These are phyloP conservation scores for Penicillium sp. DNA, from an alignment of 2,329 filamentous ascomycete genomes.

Conservation along the genomic window DNA sequence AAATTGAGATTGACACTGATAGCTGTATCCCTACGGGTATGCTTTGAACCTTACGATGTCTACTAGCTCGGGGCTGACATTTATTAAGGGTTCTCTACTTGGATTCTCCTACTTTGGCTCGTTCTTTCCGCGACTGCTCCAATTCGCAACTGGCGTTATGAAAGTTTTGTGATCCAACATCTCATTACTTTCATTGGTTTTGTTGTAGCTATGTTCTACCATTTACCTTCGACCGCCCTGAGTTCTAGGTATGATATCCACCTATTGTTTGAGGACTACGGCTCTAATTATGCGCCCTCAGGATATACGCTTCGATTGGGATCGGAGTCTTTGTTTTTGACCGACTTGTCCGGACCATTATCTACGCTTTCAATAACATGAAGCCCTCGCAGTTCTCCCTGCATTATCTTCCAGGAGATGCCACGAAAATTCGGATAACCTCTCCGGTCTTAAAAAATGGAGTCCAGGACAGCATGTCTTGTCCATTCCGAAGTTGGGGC, in stretches of 20 bases:
- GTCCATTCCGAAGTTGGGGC: slow-evolving; percentile 4
- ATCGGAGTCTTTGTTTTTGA: slow-evolving; percentile 7
- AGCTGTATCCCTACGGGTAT: slow-evolving; percentile 9
- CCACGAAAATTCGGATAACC: slow-evolving; percentile 34
- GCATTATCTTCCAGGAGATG: slow-evolving; percentile 30
- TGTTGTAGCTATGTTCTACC: slow-evolving; percentile 32
- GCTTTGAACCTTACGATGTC: background rate
- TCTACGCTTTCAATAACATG: slow-evolving; percentile 32
- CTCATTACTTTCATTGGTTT: slow-evolving; percentile 37
- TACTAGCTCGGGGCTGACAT: background rate
- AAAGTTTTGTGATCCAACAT: slow-evolving; percentile 33
- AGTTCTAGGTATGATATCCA: slow-evolving; percentile 4
- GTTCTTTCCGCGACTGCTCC: slow-evolving; percentile 5
- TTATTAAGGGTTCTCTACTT: slow-evolving; percentile 3
- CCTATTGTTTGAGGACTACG: too few species aligned
- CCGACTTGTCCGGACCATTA: slow-evolving; percentile 7
- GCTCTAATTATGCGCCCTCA: background rate
- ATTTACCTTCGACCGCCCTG: slow-evolving; percentile 4
- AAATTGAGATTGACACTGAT: slow-evolving; percentile 7
- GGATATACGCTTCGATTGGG: slow-evolving; percentile 7
- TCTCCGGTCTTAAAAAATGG: slow-evolving; percentile 35
- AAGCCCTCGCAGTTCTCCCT: slow-evolving; percentile 22
- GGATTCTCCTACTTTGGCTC: slow-evolving; percentile 9
- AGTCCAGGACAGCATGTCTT: slow-evolving; percentile 20
- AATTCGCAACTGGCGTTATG: slow-evolving; percentile 8